Evolutionary conservation across 2,329 filamentous ascomycete genomes (phyloP), one percentile per base, ranked within the genome.

Genomic region (Raffaelea arxii): DNA sequence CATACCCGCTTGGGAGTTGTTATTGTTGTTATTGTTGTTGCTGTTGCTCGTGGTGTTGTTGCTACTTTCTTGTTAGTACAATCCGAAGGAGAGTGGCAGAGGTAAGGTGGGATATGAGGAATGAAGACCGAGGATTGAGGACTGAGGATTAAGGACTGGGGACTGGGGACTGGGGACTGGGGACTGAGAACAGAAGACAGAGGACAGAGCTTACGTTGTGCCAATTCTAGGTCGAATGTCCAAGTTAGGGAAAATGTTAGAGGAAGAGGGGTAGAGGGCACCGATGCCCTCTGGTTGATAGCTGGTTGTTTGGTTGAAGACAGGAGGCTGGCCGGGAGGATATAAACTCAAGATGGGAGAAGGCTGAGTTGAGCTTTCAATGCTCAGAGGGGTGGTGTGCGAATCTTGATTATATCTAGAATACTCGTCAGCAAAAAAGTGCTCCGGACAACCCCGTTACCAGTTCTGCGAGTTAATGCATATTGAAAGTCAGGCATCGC

Each of bases 401-500:
- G 71, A 64, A 57, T 77, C 74, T 59, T 75, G 72, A 58, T 65
- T 70, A 64, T 76, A 78, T 69, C 75, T 78, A 42, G 52, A 55
- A 49, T 57, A 58, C 47, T 46, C 47, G 50, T 57, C 52, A 56
- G 51, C 41, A 47, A 52, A 42, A 44, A 45, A 11, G 14, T 23
- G 19, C 21, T 35, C 41, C 16, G 25, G 48, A 25, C 35, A 41
- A 51, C 42, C 49, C 22, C 25, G 23, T 40, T 27, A 41, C 36
- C 10, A 27, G 23, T 23, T 24, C 7, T 41, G 36, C 24, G 30
- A 37, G 24, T 6, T 16, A 22, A 43, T 48, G 51, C 44, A 40
- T 38, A 41, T 47, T 50, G n/a, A n/a, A 45, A 49, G 44, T 46
- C 52, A 54, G 49, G 48, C 53, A 49, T 51, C 53, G 52, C 51